Evolutionary conservation across 192 early-diverging fungal species (phyloP).

Genomic region (Lobosporangium transversale): DNA sequence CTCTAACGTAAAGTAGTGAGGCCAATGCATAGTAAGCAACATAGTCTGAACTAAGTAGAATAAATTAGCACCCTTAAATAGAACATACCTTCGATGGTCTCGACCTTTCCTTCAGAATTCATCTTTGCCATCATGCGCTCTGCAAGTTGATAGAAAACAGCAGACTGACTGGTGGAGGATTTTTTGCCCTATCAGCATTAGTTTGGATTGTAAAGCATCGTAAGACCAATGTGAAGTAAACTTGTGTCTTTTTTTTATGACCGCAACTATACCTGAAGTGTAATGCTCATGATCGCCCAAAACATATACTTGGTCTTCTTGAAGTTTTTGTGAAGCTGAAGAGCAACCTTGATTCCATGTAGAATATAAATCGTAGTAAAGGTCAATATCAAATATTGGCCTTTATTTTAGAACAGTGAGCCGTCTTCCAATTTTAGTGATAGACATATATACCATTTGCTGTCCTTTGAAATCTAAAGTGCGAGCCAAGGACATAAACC

Average conservation of each 20-base stretch:
- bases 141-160: conserved; percentile 73
- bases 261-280: conserved; percentile 72
- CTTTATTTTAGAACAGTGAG: neutral
- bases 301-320: conserved; percentile 84
- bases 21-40: no score
- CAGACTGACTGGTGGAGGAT: conserved; percentile 37
- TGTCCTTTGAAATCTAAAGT: conserved; percentile 71
- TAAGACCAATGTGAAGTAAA: no score
- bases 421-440: neutral
- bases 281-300: conserved; percentile 85
- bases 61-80: no score
- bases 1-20: conserved; percentile 50
- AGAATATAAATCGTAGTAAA: neutral
- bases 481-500: conserved; percentile 86
- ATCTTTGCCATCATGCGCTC: conserved; percentile 89
- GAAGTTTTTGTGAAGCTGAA: conserved; percentile 84
- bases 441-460: conserved; percentile 61
- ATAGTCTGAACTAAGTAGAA: no score
- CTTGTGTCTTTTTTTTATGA: neutral
- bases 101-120: conserved; percentile 69
- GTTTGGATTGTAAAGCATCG: neutral
- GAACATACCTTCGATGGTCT: conserved; percentile 69
- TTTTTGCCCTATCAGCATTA: conserved; percentile 47
- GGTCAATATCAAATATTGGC: neutral
- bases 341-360: conserved; percentile 62